These are phyloP conservation scores for Colletotrichum brevisporum DNA, from an alignment of 2,329 filamentous ascomycete species.

Conservation along the genomic window DNA sequence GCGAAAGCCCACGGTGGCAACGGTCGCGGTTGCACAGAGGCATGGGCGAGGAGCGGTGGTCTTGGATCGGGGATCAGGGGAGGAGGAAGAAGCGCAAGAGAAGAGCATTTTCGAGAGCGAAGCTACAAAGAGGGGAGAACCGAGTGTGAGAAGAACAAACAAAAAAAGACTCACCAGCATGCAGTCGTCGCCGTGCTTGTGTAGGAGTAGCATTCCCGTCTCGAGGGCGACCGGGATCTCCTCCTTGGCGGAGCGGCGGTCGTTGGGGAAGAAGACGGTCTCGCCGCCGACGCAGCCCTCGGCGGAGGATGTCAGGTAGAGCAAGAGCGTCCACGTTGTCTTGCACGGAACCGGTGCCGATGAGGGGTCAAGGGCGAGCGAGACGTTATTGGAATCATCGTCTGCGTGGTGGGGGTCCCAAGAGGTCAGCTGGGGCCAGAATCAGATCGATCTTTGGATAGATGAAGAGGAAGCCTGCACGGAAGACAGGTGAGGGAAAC, in stretches of 20 bases:
- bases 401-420: constrained; percentile 64
- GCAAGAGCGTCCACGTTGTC: constrained; percentile 92
- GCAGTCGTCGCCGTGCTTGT: constrained; percentile 91
- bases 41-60: constrained; percentile 1
- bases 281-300: constrained; percentile 84
- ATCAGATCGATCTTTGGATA: constrained; percentile 15
- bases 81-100: not conserved
- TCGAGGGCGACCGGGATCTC: constrained; percentile 82
- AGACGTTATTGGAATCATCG: constrained; percentile 85
- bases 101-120: not conserved
- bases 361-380: constrained; percentile 48
- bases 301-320: constrained; percentile 80
- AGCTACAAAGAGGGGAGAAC: not conserved
- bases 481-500: constrained; percentile 30
- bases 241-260: constrained; percentile 67
- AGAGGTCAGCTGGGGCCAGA: constrained; percentile 24
- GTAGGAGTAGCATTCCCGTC: constrained; percentile 87
- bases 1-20: constrained; percentile 29
- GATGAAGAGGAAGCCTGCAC: constrained; percentile 33
- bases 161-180: constrained; percentile 72
- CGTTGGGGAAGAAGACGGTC: constrained; percentile 90
- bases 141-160: not conserved
- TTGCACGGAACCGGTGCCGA: constrained; percentile 60
- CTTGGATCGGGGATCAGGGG: constrained; percentile 30
- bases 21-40: constrained; percentile 18